A percentile compares a stretch with the other conserved stretches of the same genome.
phyloP scores from a whole-genome alignment of 2,329 filamentous ascomycete species.

The Phialophora tarda region DNA sequence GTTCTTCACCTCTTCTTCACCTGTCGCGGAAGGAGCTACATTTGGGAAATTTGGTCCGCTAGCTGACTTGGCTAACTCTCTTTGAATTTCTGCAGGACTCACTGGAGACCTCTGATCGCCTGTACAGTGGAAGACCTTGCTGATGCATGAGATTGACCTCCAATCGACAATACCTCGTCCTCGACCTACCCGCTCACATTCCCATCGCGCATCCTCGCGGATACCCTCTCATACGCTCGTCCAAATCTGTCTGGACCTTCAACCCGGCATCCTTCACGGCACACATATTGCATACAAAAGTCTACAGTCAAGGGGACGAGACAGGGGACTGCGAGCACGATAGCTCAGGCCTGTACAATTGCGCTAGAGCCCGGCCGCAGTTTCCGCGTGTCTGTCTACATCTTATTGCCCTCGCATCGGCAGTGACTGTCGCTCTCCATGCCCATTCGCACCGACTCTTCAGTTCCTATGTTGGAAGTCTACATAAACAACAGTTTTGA shows the following conservation, averaged over 20 bases:
- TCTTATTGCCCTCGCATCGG: background rate
- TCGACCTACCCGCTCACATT: background rate
- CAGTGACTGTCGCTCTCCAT: background rate
- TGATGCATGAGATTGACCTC: background rate
- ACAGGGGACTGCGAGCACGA: background rate
- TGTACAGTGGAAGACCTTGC: background rate
- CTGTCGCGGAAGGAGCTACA: background rate
- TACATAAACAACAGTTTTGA: background rate
- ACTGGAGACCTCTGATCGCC: background rate
- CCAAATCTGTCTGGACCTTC: background rate
- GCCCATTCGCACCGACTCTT: background rate
- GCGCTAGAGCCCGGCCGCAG: background rate
- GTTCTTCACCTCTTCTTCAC: background rate
- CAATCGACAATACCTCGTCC: background rate
- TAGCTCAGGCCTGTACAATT: background rate
- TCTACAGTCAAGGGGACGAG: background rate
- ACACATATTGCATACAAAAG: background rate
- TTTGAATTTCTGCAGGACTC: background rate
- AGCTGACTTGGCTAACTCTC: background rate
- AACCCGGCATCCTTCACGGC: background rate
- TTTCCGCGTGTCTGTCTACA: background rate
- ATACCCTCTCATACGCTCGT: too few relatives aligned
- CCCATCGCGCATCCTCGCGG: background rate
- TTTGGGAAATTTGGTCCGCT: background rate
- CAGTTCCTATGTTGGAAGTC: background rate